These are phyloP conservation scores for Colletotrichum spaethianum DNA, from an alignment of 2,329 filamentous ascomycete genomes.

Conservation along the genomic window DNA sequence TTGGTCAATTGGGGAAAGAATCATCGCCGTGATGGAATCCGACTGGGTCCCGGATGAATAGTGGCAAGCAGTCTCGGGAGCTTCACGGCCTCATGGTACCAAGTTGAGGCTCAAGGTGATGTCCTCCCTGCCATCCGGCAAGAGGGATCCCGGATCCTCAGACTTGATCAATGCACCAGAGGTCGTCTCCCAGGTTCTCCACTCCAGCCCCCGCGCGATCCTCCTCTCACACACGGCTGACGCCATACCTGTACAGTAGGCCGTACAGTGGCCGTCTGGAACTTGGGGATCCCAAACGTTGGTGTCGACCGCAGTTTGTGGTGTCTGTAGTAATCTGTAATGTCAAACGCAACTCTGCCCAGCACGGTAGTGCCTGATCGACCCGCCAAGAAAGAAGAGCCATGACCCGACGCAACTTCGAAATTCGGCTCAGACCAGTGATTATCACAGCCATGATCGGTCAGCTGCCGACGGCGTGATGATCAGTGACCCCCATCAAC, in stretches of 20 bases:
- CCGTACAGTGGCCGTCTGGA: neutral
- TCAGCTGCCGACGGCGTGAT: constrained; percentile 25
- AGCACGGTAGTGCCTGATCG: constrained; percentile 25
- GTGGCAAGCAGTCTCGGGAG: neutral
- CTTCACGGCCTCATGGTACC: constrained; percentile 16
- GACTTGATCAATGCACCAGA: constrained; percentile 34
- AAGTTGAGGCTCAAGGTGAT: constrained; percentile 34
- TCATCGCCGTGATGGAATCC: too few relatives aligned
- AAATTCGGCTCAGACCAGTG: constrained; percentile 13
- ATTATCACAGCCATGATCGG: constrained; percentile 26
- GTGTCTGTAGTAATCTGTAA: neutral
- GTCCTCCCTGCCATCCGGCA: constrained; percentile 24
- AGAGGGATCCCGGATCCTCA: constrained; percentile 32
- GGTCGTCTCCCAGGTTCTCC: constrained; percentile 9
- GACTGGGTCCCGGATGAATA: neutral
- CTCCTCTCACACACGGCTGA: constrained; percentile 21
- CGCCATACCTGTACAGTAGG: constrained; percentile 26
- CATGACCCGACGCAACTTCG: constrained; percentile 24
- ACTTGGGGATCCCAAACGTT: constrained; percentile 13
- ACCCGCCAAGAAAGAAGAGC: constrained; percentile 1
- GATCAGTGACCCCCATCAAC: constrained; percentile 4
- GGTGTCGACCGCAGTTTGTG: neutral
- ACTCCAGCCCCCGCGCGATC: constrained; percentile 13
- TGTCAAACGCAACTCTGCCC: constrained; percentile 12
- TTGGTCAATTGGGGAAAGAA: too few relatives aligned